Evolutionary conservation across 148 eudicot genomes (phyloP), one percentile per base, ranked within the genome.

Genomic region (Arctostaphylos glauca): DNA sequence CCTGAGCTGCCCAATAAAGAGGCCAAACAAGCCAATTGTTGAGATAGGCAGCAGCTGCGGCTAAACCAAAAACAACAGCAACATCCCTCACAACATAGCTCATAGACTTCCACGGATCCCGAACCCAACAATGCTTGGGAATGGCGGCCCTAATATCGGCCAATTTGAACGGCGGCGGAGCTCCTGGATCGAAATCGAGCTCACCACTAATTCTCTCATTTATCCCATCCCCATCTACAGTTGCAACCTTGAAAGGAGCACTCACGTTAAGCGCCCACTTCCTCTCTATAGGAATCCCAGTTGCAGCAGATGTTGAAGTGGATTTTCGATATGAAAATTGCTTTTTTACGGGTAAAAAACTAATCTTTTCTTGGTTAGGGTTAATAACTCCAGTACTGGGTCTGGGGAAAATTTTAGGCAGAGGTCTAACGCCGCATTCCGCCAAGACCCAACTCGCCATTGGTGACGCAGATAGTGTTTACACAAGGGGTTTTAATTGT

Each of bases 361-460:
- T 86, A 50, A 87, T 55, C 74, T 81, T 87, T 16, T 80, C 6
- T 15, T 85, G 87, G 75, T 83, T 89, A 21, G 83, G 62, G 81
- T 59, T 76, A 48, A 80, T 46, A 5, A 58, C 54, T 21, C 81
- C 87, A n/a, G 90, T 77, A 80, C 84, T 91, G 85, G 94, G 92
- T 84, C 75, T 85, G 43, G 85, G 81, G 87, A 87, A 88, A 25
- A 85, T 62, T 85, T 77, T 84, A 9, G 91, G 92, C 38, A 92
- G 84, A 54, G 95, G 94, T 74, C 87, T 90, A 21, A 92, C 49
- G 10, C 97, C 97, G 83, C 94, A 93, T 91, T 92, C 92, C 83
- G 96, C 89, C 53, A 95, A 83, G 74, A 91, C 92, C 90, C 87
- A 90, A 83, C 88, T 91, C n/a, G 97, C 97, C 98, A 95, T 95